A percentile compares a stretch with the other conserved stretches of the same genome.
Evolutionary conservation across 768 basidiomycete species (phyloP).

Genomic region (Agaricus bisporus): DNA sequence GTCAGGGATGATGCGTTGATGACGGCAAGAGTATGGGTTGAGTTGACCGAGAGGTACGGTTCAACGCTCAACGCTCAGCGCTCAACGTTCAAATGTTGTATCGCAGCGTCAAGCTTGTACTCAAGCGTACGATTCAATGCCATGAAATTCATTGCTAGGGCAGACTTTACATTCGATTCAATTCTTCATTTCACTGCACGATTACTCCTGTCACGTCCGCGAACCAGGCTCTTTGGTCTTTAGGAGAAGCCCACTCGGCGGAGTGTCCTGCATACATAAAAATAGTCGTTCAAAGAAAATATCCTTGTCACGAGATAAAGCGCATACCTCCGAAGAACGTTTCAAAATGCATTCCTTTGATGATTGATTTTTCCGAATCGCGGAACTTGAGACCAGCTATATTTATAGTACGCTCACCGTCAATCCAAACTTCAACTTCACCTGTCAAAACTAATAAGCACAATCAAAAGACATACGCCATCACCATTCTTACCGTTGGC

Average conservation of each 20-base stretch:
- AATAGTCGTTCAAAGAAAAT: not conserved
- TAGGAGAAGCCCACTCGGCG: constrained; percentile 52
- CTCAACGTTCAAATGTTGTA: no score
- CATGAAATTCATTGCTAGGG: not conserved
- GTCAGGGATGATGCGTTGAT: no score
- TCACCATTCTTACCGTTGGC: constrained; percentile 41
- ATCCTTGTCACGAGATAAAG: not conserved
- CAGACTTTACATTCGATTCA: not conserved
- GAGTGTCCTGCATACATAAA: constrained; percentile 33
- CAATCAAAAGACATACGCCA: not conserved
- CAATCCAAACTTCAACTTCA: constrained; percentile 60
- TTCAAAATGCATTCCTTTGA: constrained; percentile 69
- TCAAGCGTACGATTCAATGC: no score
- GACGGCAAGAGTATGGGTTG: no score
- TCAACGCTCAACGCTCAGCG: no score
- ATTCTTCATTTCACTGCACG: constrained; percentile 1
- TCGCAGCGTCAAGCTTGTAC: no score
- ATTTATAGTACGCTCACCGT: constrained; percentile 52
- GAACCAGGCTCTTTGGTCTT: constrained; percentile 55
- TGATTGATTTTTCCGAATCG: constrained; percentile 30
- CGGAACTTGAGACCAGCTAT: constrained; percentile 44
- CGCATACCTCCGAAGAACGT: constrained; percentile 74
- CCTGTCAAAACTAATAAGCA: constrained; percentile 27
- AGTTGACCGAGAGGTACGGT: no score
- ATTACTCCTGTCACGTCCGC: constrained; percentile 47